Percentiles rank a stretch among this genome's conserved stretches.
Conservation (phyloP, 2,329 filamentous ascomycete species). For the Trichoderma koningiopsis region DNA sequence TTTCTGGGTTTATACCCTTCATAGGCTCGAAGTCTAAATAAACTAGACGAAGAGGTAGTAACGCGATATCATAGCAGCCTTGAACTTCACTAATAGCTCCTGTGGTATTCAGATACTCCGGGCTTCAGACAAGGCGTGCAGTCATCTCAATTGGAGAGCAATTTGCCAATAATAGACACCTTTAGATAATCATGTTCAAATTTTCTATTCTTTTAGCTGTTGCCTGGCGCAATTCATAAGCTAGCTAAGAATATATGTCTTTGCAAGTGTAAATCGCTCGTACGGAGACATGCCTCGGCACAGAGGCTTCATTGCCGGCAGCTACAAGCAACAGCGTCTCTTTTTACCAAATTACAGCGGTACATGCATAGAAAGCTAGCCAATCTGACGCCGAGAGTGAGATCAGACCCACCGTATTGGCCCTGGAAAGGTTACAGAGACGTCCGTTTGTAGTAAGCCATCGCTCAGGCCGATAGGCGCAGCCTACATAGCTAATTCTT, state of each 20-base stretch:
- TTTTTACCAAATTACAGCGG: neutral
- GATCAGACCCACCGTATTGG: conserved; percentile 1
- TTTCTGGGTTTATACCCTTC: neutral
- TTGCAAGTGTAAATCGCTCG: neutral
- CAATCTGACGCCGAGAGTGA: neutral
- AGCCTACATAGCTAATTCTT: neutral
- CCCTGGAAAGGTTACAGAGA: neutral
- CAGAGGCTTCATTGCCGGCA: neutral
- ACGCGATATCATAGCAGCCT: neutral
- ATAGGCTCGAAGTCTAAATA: neutral
- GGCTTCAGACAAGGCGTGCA: neutral
- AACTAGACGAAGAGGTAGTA: neutral
- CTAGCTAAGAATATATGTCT: no score
- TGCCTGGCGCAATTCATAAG: neutral
- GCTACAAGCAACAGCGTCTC: neutral
- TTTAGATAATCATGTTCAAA: neutral
- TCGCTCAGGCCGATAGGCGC: conserved; percentile 5
- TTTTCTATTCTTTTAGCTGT: neutral
- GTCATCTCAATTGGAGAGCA: neutral
- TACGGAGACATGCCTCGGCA: conserved; percentile 17
- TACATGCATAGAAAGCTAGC: neutral
- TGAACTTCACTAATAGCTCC: neutral
- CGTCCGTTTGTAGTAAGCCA: conserved; percentile 4
- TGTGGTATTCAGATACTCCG: neutral
- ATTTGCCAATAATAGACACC: neutral